Base-by-base conservation (phyloP, 768 basidiomycete species). In the Agrocybe chaxingu region DNA sequence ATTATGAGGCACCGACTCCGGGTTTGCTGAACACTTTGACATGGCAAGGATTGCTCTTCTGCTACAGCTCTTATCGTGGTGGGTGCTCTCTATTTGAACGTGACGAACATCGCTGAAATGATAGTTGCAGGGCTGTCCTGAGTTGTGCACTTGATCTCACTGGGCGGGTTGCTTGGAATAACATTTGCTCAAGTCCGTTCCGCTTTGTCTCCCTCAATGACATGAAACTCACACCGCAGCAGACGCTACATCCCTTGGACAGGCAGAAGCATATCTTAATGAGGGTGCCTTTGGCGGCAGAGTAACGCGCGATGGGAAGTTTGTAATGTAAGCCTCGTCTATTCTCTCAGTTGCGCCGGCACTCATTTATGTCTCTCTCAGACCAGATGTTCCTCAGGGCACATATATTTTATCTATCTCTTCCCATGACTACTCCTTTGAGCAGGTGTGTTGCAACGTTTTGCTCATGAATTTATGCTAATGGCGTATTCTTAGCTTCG, bases 91-190 rank as follows among this genome's bases (percentile, higher is more conserved):
- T 5, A n/a, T 33, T 29, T 18, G 12, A 19, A 34, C 1, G 13
- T 37, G 43, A 4, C 34, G 6, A 35, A 30, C 30, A n/a, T 51
- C 19, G 18, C 48, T 45, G 40, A 47, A 29, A 18, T 42, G 13
- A 0, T 7, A 10, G 10, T 24, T 7, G 8, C 45, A 66, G 68
- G 48, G 58, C 64, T 42, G 62, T 68, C 13, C 53, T 68, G 11
- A 66, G 65, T 46, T 57, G 56, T 51, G 81, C 81, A 8, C 54
- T 81, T 7, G 84, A 89, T 60, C 57, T 92, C 42, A 58, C 66
- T 3, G 89, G 89, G 56, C 75, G 72, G 43, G 67, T 92, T 8
- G 71, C 77, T 41, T 89, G 86, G 85, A 90, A 86, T 64, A 78
- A 80, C n/a, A 54, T 82, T 7, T 89, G 87, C 70, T 70, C 75